A percentile compares a stretch with the other conserved stretches of the same genome.
Evolutionary conservation across 768 basidiomycete genomes (phyloP).

Genomic region (Sistotremastrum suecicum): DNA sequence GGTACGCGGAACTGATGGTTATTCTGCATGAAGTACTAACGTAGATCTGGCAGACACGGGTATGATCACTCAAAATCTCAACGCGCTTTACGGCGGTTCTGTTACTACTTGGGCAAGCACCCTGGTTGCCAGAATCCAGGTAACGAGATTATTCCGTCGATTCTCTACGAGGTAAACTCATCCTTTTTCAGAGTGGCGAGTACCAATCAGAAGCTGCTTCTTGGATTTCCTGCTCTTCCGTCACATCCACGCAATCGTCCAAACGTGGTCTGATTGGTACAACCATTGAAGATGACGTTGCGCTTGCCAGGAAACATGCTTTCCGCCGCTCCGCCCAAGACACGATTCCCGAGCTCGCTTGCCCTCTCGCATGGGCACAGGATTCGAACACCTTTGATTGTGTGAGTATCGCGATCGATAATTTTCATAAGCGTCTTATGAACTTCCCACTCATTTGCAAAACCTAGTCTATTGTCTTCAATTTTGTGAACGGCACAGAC

Average conservation of each 20-base stretch:
- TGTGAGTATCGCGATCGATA: constrained; percentile 10
- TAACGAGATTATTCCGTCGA: not conserved
- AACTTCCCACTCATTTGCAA: not conserved
- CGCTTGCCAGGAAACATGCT: not conserved
- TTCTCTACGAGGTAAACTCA: not conserved
- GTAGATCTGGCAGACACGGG: constrained; percentile 10
- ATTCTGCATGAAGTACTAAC: not conserved
- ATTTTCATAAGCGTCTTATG: not conserved
- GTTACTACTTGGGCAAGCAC: constrained; percentile 10
- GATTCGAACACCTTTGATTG: constrained; percentile 34
- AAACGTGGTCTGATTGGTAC: too few species aligned
- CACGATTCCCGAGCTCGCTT: constrained; percentile 25
- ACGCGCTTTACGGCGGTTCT: constrained; percentile 11
- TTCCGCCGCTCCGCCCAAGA: not conserved
- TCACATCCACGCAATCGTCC: too few species aligned
- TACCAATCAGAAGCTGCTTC: constrained; percentile 11
- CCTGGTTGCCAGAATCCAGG: constrained; percentile 24
- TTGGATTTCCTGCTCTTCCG: constrained; percentile 16
- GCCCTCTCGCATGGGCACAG: constrained; percentile 33
- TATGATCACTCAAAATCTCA: constrained; percentile 14
- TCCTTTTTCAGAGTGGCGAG: constrained; percentile 11
- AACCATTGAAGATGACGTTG: not conserved
- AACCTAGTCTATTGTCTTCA: constrained; percentile 25
- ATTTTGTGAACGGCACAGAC: constrained; percentile 24
- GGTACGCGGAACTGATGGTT: constrained; percentile 5